phyloP scores from a whole-genome alignment of 139 green algal species.

The Raphidocelis subcapitata region DNA sequence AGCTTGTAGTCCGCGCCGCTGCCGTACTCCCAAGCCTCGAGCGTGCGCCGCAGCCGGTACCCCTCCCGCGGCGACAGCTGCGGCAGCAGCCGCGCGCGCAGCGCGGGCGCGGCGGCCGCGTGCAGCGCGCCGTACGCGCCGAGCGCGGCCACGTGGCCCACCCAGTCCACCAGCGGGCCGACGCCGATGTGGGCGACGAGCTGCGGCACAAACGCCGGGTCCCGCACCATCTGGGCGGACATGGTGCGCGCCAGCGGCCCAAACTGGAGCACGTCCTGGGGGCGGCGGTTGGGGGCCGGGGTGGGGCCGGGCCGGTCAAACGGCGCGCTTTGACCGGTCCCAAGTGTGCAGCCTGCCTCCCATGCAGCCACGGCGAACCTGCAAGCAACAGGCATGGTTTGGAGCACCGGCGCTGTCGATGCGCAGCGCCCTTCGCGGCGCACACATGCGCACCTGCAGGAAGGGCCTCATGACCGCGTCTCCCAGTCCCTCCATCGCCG shows the following conservation, averaged over 20 bases:
- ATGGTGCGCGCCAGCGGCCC: constrained; percentile 49
- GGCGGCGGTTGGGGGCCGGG: neutral
- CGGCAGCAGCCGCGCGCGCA: neutral
- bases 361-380: neutral
- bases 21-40: constrained; percentile 67
- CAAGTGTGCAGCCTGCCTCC: neutral
- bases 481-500: constrained; percentile 70
- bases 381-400: neutral
- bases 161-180: constrained; percentile 58
- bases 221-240: constrained; percentile 31
- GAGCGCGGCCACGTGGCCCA: constrained; percentile 59
- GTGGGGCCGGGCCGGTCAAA: neutral
- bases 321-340: neutral
- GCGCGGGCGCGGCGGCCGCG: constrained; percentile 6
- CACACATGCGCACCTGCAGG: constrained; percentile 59
- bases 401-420: neutral
- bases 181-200: constrained; percentile 63
- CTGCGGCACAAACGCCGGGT: constrained; percentile 63
- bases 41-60: constrained; percentile 28
- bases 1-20: constrained; percentile 61
- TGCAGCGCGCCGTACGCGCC: constrained; percentile 48
- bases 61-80: neutral
- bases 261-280: constrained; percentile 86
- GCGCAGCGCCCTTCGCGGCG: neutral
- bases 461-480: constrained; percentile 83